A percentile compares a stretch with the other conserved stretches of the same genome.
These are phyloP conservation scores for Beta corolliflora DNA, from an alignment of 179 eudicot species.

Conservation along the genomic window DNA sequence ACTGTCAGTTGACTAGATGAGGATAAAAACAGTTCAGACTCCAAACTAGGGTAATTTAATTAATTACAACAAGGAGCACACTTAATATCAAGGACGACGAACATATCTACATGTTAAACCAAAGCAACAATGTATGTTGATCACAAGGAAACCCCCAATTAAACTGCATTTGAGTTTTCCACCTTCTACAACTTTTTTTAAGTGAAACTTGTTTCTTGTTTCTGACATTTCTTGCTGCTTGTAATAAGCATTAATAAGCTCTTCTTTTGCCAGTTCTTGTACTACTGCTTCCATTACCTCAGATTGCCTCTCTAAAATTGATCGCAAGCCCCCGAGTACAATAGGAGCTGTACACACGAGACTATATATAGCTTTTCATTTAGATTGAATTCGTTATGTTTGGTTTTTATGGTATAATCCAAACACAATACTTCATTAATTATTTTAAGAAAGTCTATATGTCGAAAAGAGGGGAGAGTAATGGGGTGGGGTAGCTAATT, in stretches of 20 bases:
- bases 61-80: neutral
- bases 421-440: too few species aligned
- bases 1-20: too few species aligned
- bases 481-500: too few species aligned
- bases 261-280: neutral
- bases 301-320: neutral
- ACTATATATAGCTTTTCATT: too few species aligned
- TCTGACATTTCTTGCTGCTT: neutral
- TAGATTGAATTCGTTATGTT: too few species aligned
- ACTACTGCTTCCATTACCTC: neutral
- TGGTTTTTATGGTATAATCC: too few species aligned
- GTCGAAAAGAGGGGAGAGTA: too few species aligned
- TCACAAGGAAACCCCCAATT: neutral
- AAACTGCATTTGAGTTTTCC: neutral
- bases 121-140: neutral
- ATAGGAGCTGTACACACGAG: neutral
- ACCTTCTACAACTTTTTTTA: neutral
- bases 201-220: neutral
- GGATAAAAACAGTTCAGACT: too few species aligned
- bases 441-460: too few species aligned
- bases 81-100: neutral
- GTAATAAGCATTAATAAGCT: too few species aligned
- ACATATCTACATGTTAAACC: neutral
- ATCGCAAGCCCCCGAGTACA: neutral
- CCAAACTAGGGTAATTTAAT: too few species aligned